These are phyloP conservation scores for Scutellaria baicalensis DNA, from an alignment of 257 asterid genomes.

Conservation along the genomic window DNA sequence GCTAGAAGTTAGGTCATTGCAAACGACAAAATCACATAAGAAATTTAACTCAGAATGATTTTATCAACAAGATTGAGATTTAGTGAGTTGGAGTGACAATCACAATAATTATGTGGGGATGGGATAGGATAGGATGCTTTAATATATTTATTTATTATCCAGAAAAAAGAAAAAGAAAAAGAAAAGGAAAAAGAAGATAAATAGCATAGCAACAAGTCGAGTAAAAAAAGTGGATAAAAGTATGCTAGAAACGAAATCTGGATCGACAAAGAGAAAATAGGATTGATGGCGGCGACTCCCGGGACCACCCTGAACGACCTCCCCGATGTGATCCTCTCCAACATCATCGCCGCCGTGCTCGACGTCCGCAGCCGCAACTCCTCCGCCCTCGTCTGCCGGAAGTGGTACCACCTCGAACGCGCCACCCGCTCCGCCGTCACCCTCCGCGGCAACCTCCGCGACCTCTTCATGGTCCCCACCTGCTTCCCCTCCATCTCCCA, in stretches of 20 bases:
- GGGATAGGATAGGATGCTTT: too few species aligned
- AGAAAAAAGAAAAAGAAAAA: background rate
- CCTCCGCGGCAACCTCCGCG: conserved; percentile 79
- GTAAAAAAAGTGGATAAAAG: too few species aligned
- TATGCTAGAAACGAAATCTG: background rate
- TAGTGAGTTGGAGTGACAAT: too few species aligned
- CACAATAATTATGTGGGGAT: too few species aligned
- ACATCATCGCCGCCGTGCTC: conserved; percentile 58
- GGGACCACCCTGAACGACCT: conserved; percentile 42
- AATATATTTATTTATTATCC: background rate
- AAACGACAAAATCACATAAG: too few species aligned
- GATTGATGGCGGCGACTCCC: conserved; percentile 28
- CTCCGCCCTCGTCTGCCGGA: conserved; percentile 59
- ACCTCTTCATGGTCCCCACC: conserved; percentile 55
- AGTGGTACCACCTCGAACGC: conserved; percentile 67
- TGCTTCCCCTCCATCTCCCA: conserved; percentile 54
- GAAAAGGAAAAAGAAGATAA: background rate
- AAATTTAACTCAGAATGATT: too few species aligned
- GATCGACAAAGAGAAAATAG: background rate
- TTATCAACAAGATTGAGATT: too few species aligned
- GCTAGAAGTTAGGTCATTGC: too few species aligned
- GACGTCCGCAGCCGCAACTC: conserved; percentile 82
- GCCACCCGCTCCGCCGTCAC: conserved; percentile 63
- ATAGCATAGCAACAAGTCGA: too few species aligned
- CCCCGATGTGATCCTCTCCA: conserved; percentile 70